Evolutionary conservation across 169 alveolate species (phyloP).

Genomic region (Blepharisma undulans): DNA sequence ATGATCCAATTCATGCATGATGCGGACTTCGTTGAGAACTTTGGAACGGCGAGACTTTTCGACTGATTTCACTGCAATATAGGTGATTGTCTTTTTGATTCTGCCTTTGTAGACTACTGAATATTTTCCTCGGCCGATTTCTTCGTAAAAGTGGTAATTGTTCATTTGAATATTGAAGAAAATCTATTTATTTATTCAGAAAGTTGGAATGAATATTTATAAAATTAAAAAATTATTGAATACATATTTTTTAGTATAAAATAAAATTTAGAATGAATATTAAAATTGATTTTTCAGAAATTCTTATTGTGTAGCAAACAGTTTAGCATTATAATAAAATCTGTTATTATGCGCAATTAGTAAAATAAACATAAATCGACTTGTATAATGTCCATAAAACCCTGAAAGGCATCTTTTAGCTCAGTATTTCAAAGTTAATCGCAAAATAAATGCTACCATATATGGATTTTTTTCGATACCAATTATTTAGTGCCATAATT

Average conservation of each 20-base stretch:
- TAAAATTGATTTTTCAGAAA: too few species aligned
- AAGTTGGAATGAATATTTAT: too few species aligned
- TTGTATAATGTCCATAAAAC: too few species aligned
- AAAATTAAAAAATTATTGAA: too few species aligned
- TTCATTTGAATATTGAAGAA: conserved; percentile 58
- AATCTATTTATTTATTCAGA: too few species aligned
- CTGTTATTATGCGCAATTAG: too few species aligned
- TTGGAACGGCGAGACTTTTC: conserved; percentile 76
- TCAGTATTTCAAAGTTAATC: neutral
- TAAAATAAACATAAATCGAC: too few species aligned
- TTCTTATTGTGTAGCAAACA: too few species aligned
- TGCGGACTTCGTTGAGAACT: conserved; percentile 70
- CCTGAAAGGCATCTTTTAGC: neutral
- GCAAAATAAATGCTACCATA: neutral
- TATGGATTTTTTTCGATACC: neutral
- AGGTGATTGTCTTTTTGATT: conserved; percentile 77
- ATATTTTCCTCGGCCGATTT: conserved; percentile 81
- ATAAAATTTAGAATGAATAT: too few species aligned
- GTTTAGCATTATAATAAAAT: too few species aligned
- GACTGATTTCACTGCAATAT: conserved; percentile 82
- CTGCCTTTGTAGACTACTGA: conserved; percentile 88
- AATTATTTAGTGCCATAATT: neutral
- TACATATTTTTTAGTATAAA: too few species aligned
- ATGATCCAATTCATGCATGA: conserved; percentile 41
- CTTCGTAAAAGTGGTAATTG: conserved; percentile 86